Percentiles rank a stretch among this genome's conserved stretches.
phyloP scores from a whole-genome alignment of 805 yeast genomes.

The Metschnikowia cerradonensis region DNA sequence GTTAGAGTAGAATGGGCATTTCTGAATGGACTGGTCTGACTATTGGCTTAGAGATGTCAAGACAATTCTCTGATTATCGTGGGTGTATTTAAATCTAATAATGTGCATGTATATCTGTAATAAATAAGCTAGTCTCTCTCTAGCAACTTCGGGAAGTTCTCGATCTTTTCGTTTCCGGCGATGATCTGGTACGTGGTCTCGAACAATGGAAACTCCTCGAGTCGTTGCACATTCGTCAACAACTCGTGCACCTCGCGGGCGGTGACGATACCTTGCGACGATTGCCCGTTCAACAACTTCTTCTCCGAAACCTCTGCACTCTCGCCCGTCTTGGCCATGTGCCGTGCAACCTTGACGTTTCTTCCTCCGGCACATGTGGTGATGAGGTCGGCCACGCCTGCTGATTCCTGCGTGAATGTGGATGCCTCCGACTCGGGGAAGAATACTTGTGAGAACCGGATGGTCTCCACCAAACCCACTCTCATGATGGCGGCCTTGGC shows the following conservation, averaged over 20 bases:
- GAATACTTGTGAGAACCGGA: constrained; percentile 66
- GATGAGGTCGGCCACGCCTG: constrained; percentile 97
- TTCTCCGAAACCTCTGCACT: constrained; percentile 79
- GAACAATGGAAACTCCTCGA: constrained; percentile 76
- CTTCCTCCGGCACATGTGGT: constrained; percentile 98
- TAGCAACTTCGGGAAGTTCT: constrained; percentile 67
- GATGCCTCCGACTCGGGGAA: constrained; percentile 55
- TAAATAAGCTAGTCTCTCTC: constrained; percentile 28
- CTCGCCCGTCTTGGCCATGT: constrained; percentile 76
- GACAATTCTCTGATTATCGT: no score
- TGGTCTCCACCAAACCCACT: constrained; percentile 87
- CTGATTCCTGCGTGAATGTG: constrained; percentile 89
- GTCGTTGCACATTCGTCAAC: constrained; percentile 48
- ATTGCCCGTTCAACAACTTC: constrained; percentile 87
- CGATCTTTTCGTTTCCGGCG: constrained; percentile 69
- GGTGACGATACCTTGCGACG: constrained; percentile 93
- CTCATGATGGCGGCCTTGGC: constrained; percentile 98
- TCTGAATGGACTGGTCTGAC: no score
- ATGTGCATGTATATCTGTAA: not conserved
- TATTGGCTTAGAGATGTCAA: no score
- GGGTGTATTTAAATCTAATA: no score
- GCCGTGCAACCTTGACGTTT: constrained; percentile 86
- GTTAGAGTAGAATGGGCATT: no score
- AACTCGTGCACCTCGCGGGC: constrained; percentile 88
- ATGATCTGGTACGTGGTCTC: constrained; percentile 79